phyloP scores from a whole-genome alignment of 148 eudicot species.

The Tetragonia tetragonoides region DNA sequence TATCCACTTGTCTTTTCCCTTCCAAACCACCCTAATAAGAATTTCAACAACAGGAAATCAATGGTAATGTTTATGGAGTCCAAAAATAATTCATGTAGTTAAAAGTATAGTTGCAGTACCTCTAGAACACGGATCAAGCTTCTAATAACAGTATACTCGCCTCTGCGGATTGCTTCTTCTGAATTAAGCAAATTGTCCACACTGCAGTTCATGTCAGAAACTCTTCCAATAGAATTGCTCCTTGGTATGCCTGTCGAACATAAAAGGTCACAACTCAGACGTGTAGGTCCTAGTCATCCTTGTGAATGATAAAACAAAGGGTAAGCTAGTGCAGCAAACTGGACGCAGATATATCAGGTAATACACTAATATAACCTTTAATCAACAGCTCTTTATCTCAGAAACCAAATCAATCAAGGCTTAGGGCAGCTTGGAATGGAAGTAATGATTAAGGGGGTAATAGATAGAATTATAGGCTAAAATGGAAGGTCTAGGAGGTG shows the following conservation, averaged over 20 bases:
- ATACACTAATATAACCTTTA: no score
- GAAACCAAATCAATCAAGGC: no score
- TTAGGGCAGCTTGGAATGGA: no score
- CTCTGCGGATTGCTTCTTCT: slow-evolving; percentile 84
- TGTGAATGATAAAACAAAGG: background rate
- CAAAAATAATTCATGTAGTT: slow-evolving; percentile 8
- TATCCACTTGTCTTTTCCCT: slow-evolving; percentile 92
- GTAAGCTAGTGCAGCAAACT: background rate
- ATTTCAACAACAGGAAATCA: slow-evolving; percentile 23
- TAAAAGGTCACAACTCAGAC: slow-evolving; percentile 9
- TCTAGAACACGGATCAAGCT: slow-evolving; percentile 90
- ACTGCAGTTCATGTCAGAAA: slow-evolving; percentile 53
- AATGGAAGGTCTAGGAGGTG: no score
- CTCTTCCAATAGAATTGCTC: slow-evolving; percentile 63
- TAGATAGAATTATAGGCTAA: no score
- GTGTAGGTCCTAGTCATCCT: slow-evolving; percentile 4
- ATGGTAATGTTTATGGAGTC: background rate
- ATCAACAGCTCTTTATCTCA: no score
- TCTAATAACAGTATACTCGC: slow-evolving; percentile 92
- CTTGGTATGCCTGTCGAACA: slow-evolving; percentile 69
- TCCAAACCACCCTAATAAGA: slow-evolving; percentile 86
- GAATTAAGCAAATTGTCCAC: slow-evolving; percentile 56
- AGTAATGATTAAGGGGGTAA: no score
- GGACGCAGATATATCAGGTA: background rate
- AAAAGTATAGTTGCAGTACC: slow-evolving; percentile 36